phyloP scores from a whole-genome alignment of 148 eudicot genomes.

The Fagopyrum esculentum region DNA sequence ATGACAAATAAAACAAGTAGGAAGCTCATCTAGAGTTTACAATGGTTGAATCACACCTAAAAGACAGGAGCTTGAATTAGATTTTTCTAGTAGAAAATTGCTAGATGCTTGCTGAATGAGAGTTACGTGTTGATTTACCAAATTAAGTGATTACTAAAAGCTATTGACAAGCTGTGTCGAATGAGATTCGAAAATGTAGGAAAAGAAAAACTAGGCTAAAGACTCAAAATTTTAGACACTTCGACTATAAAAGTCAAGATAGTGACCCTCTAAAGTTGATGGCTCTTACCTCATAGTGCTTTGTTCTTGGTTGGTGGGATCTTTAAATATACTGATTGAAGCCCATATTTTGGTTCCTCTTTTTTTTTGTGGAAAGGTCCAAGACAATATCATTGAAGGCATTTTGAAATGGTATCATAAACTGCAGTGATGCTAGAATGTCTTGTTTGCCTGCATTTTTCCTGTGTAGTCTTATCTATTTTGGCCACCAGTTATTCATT shows the following conservation, averaged over 20 bases:
- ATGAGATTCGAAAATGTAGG: neutral
- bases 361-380: neutral
- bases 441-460: no score
- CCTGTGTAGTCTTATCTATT: neutral
- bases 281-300: neutral
- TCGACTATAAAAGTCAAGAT: neutral
- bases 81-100: neutral
- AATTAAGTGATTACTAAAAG: neutral
- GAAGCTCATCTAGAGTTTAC: neutral
- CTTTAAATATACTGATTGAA: neutral
- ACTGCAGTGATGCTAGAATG: neutral
- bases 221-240: neutral
- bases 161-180: neutral
- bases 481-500: neutral
- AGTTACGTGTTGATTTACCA: neutral
- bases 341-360: neutral
- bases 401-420: neutral
- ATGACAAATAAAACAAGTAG: neutral
- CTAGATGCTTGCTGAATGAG: neutral
- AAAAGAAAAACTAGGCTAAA: neutral
- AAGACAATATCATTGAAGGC: neutral
- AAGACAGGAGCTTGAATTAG: neutral
- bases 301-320: neutral
- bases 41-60: neutral
- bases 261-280: neutral